Base-by-base conservation (phyloP, 225 moss, liverwort and hornwort genomes). In the Neckera pumila region DNA sequence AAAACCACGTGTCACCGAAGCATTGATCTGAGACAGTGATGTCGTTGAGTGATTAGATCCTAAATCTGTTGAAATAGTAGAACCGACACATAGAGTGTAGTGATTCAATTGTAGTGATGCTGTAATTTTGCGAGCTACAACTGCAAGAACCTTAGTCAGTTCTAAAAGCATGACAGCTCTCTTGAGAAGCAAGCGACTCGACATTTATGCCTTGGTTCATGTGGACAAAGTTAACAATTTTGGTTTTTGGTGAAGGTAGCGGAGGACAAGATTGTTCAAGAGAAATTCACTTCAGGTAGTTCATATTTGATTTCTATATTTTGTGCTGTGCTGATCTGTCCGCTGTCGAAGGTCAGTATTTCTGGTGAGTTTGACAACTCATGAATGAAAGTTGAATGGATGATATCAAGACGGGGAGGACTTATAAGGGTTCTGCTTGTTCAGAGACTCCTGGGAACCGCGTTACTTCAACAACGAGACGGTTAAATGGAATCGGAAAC, bases 241-340 rank as follows among this genome's bases (percentile, higher is more conserved):
- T 82, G 86, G 6, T 92, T 90, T 84, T 81, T 87, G 90, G 51
- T 93, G 93, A 90, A 93, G 92, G 90, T 89, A 83, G 90, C 87
- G 86, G 86, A 91, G 78, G 87, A 87, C 87, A 80, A 64, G 69
- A 59, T 76, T 87, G 82, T 57, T 80, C 86, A 87, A 38, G 87
- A 88, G 74, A 60, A 53, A 27, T 66, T 69, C 74, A 75, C 64
- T 51, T 66, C 86, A 89, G 89, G 91, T 91, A 84, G 58, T 43
- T 36, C 60, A 71, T 42, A 87, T 38, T 64, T 89, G 38, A 34
- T 79, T 78, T 87, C 70, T 87, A 7, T 84, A 61, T 31, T 86
- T 49, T 71, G 51, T 51, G 85, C 42, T 83, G 53, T 70, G 34
- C n/a, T 77, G 81, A 70, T 70, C 40, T 87, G 65, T 86, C 64